Percentiles rank a stretch among this genome's conserved stretches.
Evolutionary conservation across 176 grass and related monocot species (phyloP).

Genomic region (Pontederia paniculata): DNA sequence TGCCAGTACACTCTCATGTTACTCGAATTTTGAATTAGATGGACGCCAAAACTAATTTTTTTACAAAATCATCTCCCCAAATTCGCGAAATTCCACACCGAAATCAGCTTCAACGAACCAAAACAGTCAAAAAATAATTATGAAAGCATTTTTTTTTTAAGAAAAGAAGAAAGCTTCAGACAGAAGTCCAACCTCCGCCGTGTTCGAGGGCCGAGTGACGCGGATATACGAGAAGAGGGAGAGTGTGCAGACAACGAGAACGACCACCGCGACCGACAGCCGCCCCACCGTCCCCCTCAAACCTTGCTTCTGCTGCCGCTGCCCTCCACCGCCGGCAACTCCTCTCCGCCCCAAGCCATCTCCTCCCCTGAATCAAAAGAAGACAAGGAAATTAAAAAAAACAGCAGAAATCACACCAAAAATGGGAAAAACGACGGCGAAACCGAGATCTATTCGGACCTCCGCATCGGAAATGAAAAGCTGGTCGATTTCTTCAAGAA

Average conservation of each 20-base stretch:
- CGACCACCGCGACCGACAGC: slow-evolving; percentile 23
- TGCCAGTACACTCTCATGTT: too few species aligned
- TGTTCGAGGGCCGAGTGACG: slow-evolving; percentile 12
- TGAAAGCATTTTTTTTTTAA: neutral
- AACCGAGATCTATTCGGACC: neutral
- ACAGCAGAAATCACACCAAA: neutral
- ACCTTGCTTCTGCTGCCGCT: slow-evolving; percentile 30
- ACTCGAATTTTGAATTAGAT: too few species aligned
- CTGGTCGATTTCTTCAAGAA: too few species aligned
- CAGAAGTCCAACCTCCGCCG: slow-evolving; percentile 11
- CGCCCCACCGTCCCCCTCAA: slow-evolving; percentile 23
- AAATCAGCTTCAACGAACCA: too few species aligned
- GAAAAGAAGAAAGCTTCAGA: neutral
- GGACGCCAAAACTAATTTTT: too few species aligned
- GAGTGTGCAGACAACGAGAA: slow-evolving; percentile 26
- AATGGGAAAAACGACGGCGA: neutral
- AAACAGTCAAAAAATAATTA: neutral
- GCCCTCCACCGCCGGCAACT: slow-evolving; percentile 10
- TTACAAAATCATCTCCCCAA: too few species aligned
- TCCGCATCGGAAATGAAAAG: slow-evolving; percentile 1
- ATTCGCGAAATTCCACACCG: too few species aligned
- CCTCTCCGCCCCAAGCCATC: slow-evolving; percentile 28
- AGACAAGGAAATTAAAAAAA: neutral
- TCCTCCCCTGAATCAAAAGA: slow-evolving; percentile 16
- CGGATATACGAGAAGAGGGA: slow-evolving; percentile 22